Evolutionary conservation across 176 grass and related monocot genomes (phyloP).

Genomic region (Poa annua): DNA sequence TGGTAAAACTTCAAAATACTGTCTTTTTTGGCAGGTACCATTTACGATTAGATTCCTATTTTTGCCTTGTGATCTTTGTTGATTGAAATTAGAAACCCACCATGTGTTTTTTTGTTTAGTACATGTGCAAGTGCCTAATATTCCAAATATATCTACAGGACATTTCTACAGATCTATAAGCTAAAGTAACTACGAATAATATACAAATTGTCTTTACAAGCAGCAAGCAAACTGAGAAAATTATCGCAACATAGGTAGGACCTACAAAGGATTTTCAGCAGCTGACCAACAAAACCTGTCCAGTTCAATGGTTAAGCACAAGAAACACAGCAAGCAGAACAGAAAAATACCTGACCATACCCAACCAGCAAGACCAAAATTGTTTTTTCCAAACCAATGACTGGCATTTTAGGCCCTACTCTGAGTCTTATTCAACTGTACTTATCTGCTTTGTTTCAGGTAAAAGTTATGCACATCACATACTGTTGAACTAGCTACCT

Average conservation of each 20-base stretch:
- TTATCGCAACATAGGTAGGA: background rate
- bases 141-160: background rate
- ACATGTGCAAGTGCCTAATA: background rate
- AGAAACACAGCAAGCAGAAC: background rate
- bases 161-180: background rate
- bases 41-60: background rate
- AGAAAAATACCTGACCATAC: background rate
- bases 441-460: background rate
- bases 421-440: background rate
- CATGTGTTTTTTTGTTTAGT: background rate
- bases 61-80: background rate
- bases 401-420: background rate
- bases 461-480: background rate
- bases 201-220: too few relatives aligned
- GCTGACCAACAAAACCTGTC: background rate
- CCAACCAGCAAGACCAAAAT: background rate
- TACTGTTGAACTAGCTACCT: background rate
- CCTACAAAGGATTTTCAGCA: background rate
- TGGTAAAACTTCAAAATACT: background rate
- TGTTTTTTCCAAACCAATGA: background rate
- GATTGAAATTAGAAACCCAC: background rate
- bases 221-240: background rate
- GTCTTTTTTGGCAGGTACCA: background rate
- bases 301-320: background rate
- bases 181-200: background rate